Evolutionary conservation across 306 rosid species (phyloP).

Genomic region (Inga leiocalycina): DNA sequence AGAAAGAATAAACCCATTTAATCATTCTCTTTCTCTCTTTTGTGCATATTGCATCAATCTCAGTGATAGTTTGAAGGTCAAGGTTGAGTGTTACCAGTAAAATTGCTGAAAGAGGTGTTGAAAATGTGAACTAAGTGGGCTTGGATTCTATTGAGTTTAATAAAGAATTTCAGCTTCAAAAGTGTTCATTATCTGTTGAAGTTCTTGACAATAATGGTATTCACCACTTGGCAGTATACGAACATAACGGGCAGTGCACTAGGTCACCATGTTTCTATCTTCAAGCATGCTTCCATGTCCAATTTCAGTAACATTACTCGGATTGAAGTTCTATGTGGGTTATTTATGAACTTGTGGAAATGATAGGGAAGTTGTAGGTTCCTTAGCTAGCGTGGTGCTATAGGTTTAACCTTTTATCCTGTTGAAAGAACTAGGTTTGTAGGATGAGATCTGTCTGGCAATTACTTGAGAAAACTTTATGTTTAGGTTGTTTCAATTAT

Average conservation of each 20-base stretch:
- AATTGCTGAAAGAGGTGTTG: conserved; percentile 23
- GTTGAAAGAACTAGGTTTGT: not conserved
- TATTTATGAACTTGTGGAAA: not conserved
- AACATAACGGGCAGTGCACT: conserved; percentile 1
- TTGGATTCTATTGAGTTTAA: not conserved
- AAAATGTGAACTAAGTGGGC: conserved; percentile 21
- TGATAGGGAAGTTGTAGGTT: not conserved
- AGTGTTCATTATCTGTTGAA: conserved; percentile 29
- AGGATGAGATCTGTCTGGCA: not conserved
- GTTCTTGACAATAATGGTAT: conserved; percentile 16
- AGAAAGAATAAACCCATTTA: not conserved
- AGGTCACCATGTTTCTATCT: not conserved
- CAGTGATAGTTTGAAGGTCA: not conserved
- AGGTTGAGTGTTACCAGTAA: conserved; percentile 3
- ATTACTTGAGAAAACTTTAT: conserved; percentile 19
- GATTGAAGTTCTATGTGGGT: not conserved
- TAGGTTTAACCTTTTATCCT: not conserved
- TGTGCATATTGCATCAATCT: not conserved
- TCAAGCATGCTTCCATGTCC: conserved; percentile 17
- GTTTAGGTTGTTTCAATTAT: conserved; percentile 8
- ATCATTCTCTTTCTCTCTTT: not conserved
- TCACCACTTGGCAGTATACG: conserved; percentile 6
- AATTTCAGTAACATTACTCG: not conserved
- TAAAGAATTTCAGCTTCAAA: not conserved
- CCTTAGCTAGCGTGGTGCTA: not conserved